Evolutionary conservation across 73 alveolate genomes (phyloP).

Genomic region (Paraurostyla sp.): DNA sequence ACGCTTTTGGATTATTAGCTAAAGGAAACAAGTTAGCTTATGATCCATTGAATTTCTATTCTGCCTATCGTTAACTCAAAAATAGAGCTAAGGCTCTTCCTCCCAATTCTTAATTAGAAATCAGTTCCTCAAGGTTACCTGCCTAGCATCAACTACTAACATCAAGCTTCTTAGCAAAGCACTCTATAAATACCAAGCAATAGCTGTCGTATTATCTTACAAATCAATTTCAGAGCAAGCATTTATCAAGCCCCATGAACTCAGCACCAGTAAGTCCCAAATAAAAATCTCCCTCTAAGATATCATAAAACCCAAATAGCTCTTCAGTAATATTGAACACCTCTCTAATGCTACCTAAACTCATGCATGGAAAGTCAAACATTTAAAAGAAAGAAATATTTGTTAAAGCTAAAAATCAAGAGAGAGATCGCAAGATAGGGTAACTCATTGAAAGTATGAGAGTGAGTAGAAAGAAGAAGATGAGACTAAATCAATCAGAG

Average conservation of each 20-base stretch:
- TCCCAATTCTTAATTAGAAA: no score
- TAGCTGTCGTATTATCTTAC: background rate
- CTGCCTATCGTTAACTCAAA: background rate
- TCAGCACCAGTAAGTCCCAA: background rate
- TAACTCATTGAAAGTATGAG: background rate
- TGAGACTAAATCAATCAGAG: no score
- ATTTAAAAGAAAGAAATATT: background rate
- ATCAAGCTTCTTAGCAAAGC: no score
- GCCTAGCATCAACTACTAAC: no score
- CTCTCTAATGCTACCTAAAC: background rate
- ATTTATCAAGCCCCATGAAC: no score
- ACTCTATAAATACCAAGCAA: no score
- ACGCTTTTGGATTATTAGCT: background rate
- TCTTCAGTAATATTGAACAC: no score
- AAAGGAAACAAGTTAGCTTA: background rate
- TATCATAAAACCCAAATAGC: no score
- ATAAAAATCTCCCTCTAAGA: background rate
- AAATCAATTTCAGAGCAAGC: background rate
- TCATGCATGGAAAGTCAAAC: constrained; percentile 9
- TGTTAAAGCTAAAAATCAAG: background rate
- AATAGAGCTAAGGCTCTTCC: no score
- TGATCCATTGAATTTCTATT: background rate
- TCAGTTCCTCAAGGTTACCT: no score
- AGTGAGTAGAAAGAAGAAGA: background rate
- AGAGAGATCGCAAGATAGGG: background rate